Evolutionary conservation across 768 basidiomycete species (phyloP).

Genomic region (Mycena floridula): DNA sequence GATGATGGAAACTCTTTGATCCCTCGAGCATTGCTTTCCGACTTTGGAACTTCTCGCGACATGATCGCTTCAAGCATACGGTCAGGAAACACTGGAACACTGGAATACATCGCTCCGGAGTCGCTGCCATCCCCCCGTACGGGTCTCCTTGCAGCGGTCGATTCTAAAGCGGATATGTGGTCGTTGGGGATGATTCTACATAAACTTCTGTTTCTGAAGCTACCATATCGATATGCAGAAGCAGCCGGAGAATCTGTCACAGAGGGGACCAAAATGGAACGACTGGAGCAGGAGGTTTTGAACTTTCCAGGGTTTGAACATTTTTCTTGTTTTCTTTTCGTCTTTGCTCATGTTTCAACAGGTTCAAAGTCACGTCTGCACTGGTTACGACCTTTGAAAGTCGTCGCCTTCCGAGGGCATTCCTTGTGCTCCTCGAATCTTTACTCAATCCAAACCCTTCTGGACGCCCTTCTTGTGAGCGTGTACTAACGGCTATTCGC

Average conservation of each 20-base stretch:
- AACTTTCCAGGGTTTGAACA: constrained; percentile 65
- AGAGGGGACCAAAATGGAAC: constrained; percentile 59
- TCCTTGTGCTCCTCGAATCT: constrained; percentile 66
- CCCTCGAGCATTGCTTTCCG: constrained; percentile 90
- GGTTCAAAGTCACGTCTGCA: constrained; percentile 34
- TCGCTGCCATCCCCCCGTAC: constrained; percentile 65
- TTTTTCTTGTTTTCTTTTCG: too few species aligned
- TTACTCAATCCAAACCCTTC: constrained; percentile 58
- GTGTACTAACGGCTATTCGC: constrained; percentile 60
- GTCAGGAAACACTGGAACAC: constrained; percentile 94
- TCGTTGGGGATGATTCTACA: constrained; percentile 94
- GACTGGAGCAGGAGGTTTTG: constrained; percentile 67
- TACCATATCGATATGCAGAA: constrained; percentile 78
- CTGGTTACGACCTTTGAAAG: constrained; percentile 55
- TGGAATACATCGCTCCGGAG: constrained; percentile 89
- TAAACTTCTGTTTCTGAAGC: constrained; percentile 84
- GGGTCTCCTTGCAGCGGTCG: constrained; percentile 62
- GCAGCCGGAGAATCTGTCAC: constrained; percentile 36
- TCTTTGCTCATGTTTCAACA: constrained; percentile 31
- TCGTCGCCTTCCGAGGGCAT: constrained; percentile 66
- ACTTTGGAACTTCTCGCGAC: constrained; percentile 92
- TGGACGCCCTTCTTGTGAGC: constrained; percentile 65
- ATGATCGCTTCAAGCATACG: constrained; percentile 65
- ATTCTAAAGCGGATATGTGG: constrained; percentile 96
- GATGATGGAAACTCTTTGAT: constrained; percentile 67